Base-by-base conservation (phyloP, 495 filamentous ascomycete genomes). In the Aspergillus panamensis region DNA sequence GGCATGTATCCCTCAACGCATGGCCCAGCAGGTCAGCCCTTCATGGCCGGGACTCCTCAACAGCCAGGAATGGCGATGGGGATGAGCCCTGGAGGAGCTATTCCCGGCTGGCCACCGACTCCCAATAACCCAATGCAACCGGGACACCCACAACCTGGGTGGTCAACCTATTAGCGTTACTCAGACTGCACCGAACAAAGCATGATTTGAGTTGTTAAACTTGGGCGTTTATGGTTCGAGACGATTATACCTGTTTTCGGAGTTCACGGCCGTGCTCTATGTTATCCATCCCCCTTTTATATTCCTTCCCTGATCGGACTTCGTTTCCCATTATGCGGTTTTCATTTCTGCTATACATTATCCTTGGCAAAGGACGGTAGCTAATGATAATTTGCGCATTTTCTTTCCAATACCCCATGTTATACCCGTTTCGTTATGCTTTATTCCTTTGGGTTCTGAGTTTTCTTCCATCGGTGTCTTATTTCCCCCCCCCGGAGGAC, bases 341-440 rank as follows among this genome's bases (percentile, higher is more conserved):
- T 67, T 53, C 65, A 45, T 63, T 68, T 50, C 63, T 71, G 58
- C 51, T 62, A 56, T 66, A 54, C 42, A 56, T 54, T 58, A 44
- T 61, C 64, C 62, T 64, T 58, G 39, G n/a, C 50, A 57, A 48
- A 62, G 60, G 65, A 62, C 69, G 52, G 59, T 63, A 58, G 62
- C 53, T 69, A 73, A 70, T 72, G 64, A 67, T 73, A 69, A 73
- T 73, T 65, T 66, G 68, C 62, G 64, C 63, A 66, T 62, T 60
- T 77, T 54, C 71, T 76, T 64, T 78, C 73, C 64, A 74, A 74
- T 71, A 73, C 71, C 72, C 76, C 69, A 66, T 76, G 66, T 73
- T 76, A 70, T 76, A 70, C 68, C 65, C 48, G 62, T 29, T 56
- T 59, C 7, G 66, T 64, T 57, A 47, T 65, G 25, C 48, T 51